Percentiles rank a stretch among this genome's conserved stretches.
Conservation (phyloP, 495 filamentous ascomycete genomes). For the Entonaema liquescens region DNA sequence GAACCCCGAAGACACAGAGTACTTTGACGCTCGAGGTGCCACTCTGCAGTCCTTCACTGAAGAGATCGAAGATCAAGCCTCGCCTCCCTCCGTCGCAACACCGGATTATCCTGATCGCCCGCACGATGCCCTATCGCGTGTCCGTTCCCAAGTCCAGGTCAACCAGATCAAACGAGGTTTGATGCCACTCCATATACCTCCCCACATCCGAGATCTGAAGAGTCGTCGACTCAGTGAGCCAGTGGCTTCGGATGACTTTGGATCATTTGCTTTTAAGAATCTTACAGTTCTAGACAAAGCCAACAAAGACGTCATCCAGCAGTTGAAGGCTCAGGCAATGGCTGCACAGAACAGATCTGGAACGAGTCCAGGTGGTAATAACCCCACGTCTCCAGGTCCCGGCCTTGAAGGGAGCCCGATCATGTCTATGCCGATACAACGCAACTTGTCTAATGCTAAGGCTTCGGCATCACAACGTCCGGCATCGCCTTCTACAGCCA, state of each 20-base stretch:
- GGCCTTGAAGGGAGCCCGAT: slow-evolving; percentile 87
- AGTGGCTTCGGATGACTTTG: slow-evolving; percentile 88
- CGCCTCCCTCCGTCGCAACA: slow-evolving; percentile 68
- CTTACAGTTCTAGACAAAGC: slow-evolving; percentile 95
- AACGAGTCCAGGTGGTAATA: slow-evolving; percentile 54
- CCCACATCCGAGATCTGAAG: slow-evolving; percentile 90
- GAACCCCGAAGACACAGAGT: slow-evolving; percentile 97
- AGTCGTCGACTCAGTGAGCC: slow-evolving; percentile 91
- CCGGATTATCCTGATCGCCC: slow-evolving; percentile 86
- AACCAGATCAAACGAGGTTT: slow-evolving; percentile 82
- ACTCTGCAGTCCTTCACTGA: slow-evolving; percentile 88
- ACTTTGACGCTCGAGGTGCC: slow-evolving; percentile 93
- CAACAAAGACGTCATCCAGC: slow-evolving; percentile 98
- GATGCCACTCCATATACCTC: slow-evolving; percentile 95
- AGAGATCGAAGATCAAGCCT: slow-evolving; percentile 89
- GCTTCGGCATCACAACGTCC: slow-evolving; percentile 70
- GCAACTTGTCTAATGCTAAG: slow-evolving; percentile 81
- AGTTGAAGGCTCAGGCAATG: slow-evolving; percentile 87
- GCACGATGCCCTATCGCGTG: slow-evolving; percentile 92
- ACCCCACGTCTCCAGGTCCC: slow-evolving; percentile 60
- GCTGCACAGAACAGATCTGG: slow-evolving; percentile 65
- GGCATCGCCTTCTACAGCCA: slow-evolving; percentile 81
- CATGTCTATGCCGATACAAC: slow-evolving; percentile 77
- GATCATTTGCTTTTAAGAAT: slow-evolving; percentile 96
- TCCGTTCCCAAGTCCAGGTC: slow-evolving; percentile 75